Base-by-base conservation (phyloP, 169 alveolate genomes). In the Miamiensis avidus region DNA sequence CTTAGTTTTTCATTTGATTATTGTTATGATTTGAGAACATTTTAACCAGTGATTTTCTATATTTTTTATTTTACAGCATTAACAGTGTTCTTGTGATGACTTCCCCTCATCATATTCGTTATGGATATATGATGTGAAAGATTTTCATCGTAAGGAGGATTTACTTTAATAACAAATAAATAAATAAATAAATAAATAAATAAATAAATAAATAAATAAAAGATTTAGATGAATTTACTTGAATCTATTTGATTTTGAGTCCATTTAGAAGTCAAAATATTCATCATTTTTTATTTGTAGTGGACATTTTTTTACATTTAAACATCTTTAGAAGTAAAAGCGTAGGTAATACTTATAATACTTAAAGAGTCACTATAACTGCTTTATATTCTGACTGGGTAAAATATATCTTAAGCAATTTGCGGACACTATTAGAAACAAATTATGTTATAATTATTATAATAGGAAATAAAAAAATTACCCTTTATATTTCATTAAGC, bases 251-350 rank as follows among this genome's bases (percentile, higher is more conserved):
- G 29, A n/a, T n/a, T 49, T 27, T 79, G 76, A n/a, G 33, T 49
- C 84, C 84, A 79, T 64, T 79, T 49, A 49, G 34, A n/a, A 34
- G 74, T 79, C 64, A 79, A 72, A 30, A 34, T 34, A 28, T 79
- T 49, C 15, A 79, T 34, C 1, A 72, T 79, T 79, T 79, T 79
- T 49, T 31, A 34, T 79, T 31, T 79, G 1, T 32, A 29, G n/a
- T n/a, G n/a, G 0, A 64, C 76, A 29, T 31, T 79, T 29, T 79
- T 79, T 64, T 79, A 34, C 65, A 34, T 72, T 25, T 34, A 79
- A 25, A 25, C 16, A 79, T 79, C 65, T 16, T 79, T 65, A 20
- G 33, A 28, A 15, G 30, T 79, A 34, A n/a, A 49, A 20, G 34
- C 84, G 73, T 49, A 49, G 15, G 84, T 79, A n/a, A 79, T 76